Percentiles rank a stretch among this genome's conserved stretches.
Evolutionary conservation across 805 yeast genomes (phyloP).

Genomic region (Nakazawaea anatomiae): DNA sequence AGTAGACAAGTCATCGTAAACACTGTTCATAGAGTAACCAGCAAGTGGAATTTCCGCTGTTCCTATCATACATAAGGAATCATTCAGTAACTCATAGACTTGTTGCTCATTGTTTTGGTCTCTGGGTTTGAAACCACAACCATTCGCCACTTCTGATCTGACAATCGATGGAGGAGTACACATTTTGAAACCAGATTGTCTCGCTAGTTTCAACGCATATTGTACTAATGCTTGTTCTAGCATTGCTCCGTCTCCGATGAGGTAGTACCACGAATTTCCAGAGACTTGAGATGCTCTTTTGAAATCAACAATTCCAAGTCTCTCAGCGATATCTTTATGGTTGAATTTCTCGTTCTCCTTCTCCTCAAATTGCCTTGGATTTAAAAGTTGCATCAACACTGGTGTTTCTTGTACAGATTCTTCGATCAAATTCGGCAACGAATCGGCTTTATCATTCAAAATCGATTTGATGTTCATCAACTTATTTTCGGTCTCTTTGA

Average conservation of each 20-base stretch:
- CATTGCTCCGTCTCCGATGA: slow-evolving; percentile 78
- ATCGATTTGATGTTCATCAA: slow-evolving; percentile 27
- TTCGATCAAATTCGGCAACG: slow-evolving; percentile 61
- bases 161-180: slow-evolving; percentile 85
- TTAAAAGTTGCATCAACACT: slow-evolving; percentile 46
- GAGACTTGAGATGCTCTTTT: slow-evolving; percentile 65
- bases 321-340: slow-evolving; percentile 68
- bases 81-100: slow-evolving; percentile 56
- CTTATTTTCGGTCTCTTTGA: slow-evolving; percentile 24
- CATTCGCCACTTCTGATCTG: slow-evolving; percentile 65
- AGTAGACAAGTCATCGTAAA: slow-evolving; percentile 32
- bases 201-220: slow-evolving; percentile 65
- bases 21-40: slow-evolving; percentile 56
- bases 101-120: slow-evolving; percentile 85
- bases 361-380: slow-evolving; percentile 26
- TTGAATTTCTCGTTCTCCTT: slow-evolving; percentile 29
- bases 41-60: slow-evolving; percentile 96
- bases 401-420: slow-evolving; percentile 36
- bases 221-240: slow-evolving; percentile 87
- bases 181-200: slow-evolving; percentile 60
- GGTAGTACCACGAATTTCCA: slow-evolving; percentile 86
- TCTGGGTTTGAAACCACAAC: slow-evolving; percentile 94
- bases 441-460: slow-evolving; percentile 35
- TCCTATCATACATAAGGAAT: slow-evolving; percentile 68
- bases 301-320: slow-evolving; percentile 65